phyloP scores from a whole-genome alignment of 225 moss, liverwort and hornwort species.

The Marchantia paleacea region DNA sequence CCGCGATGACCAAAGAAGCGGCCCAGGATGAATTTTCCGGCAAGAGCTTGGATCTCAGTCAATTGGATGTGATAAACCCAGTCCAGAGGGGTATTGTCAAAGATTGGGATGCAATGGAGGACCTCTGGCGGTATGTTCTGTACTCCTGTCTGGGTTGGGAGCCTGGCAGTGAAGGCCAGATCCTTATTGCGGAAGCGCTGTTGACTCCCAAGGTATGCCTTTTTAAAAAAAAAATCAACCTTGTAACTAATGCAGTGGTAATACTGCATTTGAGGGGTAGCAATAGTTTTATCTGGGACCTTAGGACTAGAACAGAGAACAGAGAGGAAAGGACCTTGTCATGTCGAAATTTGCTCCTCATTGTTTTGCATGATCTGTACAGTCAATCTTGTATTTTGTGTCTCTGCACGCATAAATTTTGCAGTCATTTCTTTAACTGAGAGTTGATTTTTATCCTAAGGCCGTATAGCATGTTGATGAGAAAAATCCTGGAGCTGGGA shows the following conservation, averaged over 20 bases:
- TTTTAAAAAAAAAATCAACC: too few relatives aligned
- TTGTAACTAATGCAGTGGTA: too few relatives aligned
- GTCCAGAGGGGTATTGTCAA: slow-evolving; percentile 89
- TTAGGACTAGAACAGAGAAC: too few relatives aligned
- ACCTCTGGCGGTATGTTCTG: slow-evolving; percentile 95
- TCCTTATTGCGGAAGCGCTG: slow-evolving; percentile 90
- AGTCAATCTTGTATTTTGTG: too few relatives aligned
- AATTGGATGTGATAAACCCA: slow-evolving; percentile 52
- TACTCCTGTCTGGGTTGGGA: slow-evolving; percentile 94
- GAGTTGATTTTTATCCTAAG: too few relatives aligned
- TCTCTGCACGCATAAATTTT: too few relatives aligned
- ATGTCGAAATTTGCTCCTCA: too few relatives aligned
- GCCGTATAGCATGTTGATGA: neutral
- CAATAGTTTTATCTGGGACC: too few relatives aligned
- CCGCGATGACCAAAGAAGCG: slow-evolving; percentile 39
- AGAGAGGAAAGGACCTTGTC: too few relatives aligned
- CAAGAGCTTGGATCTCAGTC: slow-evolving; percentile 29
- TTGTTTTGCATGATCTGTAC: too few relatives aligned
- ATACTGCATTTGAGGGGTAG: too few relatives aligned
- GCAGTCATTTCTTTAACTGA: too few relatives aligned
- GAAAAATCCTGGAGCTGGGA: neutral
- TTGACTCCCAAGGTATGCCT: slow-evolving; percentile 79
- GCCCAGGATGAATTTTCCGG: slow-evolving; percentile 23
- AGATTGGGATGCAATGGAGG: slow-evolving; percentile 98
- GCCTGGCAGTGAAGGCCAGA: slow-evolving; percentile 89